Evolutionary conservation across 2,329 filamentous ascomycete species (phyloP).

Genomic region (Cercospora citrullina): DNA sequence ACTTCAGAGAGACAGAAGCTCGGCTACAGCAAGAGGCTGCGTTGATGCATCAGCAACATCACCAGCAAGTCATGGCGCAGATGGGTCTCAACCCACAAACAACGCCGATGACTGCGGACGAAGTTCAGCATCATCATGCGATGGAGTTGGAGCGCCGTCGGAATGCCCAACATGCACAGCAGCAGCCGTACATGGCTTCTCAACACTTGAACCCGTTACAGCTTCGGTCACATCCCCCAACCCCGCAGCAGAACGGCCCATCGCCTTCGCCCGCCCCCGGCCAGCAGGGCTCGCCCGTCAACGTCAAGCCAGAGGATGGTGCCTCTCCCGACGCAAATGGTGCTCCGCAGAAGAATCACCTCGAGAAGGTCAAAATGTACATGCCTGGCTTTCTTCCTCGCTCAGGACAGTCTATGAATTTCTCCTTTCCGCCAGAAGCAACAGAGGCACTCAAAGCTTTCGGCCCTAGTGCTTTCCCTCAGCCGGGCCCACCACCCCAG

Average conservation of each 20-base stretch:
- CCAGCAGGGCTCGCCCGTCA: slow-evolving; percentile 12
- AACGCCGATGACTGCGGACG: slow-evolving; percentile 5
- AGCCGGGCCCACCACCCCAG: slow-evolving; percentile 7
- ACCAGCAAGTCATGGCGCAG: slow-evolving; percentile 29
- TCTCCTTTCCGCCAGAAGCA: slow-evolving; percentile 33
- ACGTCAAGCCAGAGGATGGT: slow-evolving; percentile 2
- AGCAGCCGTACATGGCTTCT: slow-evolving; percentile 27
- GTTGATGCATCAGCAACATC: slow-evolving; percentile 26
- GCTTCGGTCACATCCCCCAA: slow-evolving; percentile 21
- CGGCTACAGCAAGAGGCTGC: slow-evolving; percentile 27
- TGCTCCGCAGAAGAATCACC: slow-evolving; percentile 18
- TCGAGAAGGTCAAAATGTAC: slow-evolving; percentile 30
- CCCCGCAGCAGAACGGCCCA: slow-evolving; percentile 8
- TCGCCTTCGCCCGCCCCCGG: slow-evolving; percentile 15
- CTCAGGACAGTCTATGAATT: slow-evolving; percentile 35
- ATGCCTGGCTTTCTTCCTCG: slow-evolving; percentile 28
- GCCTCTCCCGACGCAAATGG: not conserved
- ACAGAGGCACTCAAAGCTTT: slow-evolving; percentile 27
- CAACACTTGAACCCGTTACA: slow-evolving; percentile 31
- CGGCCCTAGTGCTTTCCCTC: slow-evolving; percentile 29
- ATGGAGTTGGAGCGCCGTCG: slow-evolving; percentile 30
- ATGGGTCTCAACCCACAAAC: slow-evolving; percentile 24
- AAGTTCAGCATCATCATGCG: slow-evolving; percentile 26
- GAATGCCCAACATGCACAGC: slow-evolving; percentile 26
- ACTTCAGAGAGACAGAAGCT: slow-evolving; percentile 28